Evolutionary conservation across 805 yeast species (phyloP).

Genomic region (Wickerhamiella australiensis): DNA sequence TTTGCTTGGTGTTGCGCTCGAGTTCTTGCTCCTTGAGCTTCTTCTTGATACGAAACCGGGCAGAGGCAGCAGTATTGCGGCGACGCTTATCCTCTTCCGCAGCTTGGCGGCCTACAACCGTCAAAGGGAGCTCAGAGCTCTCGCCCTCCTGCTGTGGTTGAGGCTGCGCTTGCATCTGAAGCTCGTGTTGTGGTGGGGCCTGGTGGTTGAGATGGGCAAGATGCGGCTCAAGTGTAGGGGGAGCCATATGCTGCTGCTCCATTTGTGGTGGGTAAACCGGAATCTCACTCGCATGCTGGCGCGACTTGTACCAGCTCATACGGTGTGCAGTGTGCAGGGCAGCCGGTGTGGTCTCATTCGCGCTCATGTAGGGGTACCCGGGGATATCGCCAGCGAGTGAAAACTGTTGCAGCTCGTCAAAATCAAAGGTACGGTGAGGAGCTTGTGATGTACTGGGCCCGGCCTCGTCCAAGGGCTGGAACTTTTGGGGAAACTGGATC

Average conservation of each 20-base stretch:
- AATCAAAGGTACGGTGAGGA: conserved; percentile 19
- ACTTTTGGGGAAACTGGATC: conserved; percentile 26
- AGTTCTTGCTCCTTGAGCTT: conserved; percentile 84
- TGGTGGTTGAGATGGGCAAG: not conserved
- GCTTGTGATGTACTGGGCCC: conserved; percentile 7
- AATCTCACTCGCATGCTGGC: conserved; percentile 4
- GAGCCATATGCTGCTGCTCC: not conserved
- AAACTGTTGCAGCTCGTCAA: conserved; percentile 25
- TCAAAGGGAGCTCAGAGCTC: too few species aligned
- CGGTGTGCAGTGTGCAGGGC: conserved; percentile 11
- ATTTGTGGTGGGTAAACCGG: not conserved
- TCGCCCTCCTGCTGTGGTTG: not conserved
- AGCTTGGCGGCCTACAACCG: not conserved
- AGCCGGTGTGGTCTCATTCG: conserved; percentile 7
- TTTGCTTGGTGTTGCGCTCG: conserved; percentile 62
- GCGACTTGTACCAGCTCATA: conserved; percentile 6
- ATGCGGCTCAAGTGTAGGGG: not conserved
- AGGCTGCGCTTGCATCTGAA: not conserved
- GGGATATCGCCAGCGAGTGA: conserved; percentile 28
- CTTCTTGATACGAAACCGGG: conserved; percentile 84
- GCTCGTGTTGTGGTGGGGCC: not conserved
- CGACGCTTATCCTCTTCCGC: conserved; percentile 62
- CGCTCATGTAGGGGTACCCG: conserved; percentile 15
- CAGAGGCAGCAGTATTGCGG: conserved; percentile 88
- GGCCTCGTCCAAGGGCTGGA: conserved; percentile 10